phyloP scores from a whole-genome alignment of 1,139 yeast species.

The Lodderomyces metapsilosis region DNA sequence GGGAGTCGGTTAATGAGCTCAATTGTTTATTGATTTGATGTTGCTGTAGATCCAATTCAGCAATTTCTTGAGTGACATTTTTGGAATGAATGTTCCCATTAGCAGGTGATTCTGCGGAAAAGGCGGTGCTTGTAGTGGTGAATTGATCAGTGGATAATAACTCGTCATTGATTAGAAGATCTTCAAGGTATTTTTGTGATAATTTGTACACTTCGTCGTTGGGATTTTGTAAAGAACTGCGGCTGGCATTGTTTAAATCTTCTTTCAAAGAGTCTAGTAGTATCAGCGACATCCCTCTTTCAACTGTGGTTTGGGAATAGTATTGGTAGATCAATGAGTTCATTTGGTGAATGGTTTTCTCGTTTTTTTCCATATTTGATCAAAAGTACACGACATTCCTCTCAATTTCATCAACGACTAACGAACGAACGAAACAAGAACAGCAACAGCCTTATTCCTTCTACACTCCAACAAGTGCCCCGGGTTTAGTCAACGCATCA shows the following conservation, averaged over 20 bases:
- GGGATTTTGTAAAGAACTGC: slow-evolving; percentile 8
- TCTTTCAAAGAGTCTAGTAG: slow-evolving; percentile 22
- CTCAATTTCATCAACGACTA: background rate
- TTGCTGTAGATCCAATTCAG: slow-evolving; percentile 40
- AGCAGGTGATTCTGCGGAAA: too few species aligned
- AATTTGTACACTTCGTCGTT: slow-evolving; percentile 15
- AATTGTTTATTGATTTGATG: slow-evolving; percentile 31
- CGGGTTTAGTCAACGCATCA: too few species aligned
- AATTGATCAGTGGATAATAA: slow-evolving; percentile 41
- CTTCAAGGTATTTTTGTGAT: slow-evolving; percentile 22
- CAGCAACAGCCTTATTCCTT: too few species aligned
- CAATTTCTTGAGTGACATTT: slow-evolving; percentile 35
- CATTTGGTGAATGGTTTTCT: too few species aligned
- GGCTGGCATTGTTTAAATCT: slow-evolving; percentile 20
- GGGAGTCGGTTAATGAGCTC: slow-evolving; percentile 33
- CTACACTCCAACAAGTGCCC: too few species aligned
- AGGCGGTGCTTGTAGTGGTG: slow-evolving; percentile 15
- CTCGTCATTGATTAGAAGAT: slow-evolving; percentile 41
- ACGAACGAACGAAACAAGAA: too few species aligned
- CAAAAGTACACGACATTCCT: background rate
- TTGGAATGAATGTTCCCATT: background rate
- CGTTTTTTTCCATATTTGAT: slow-evolving; percentile 1
- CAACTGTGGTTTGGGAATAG: background rate
- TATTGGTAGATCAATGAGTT: too few species aligned
- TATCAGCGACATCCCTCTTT: slow-evolving; percentile 20